Conservation (phyloP, 345 rosid genomes). For the Rhizophora apiculata region DNA sequence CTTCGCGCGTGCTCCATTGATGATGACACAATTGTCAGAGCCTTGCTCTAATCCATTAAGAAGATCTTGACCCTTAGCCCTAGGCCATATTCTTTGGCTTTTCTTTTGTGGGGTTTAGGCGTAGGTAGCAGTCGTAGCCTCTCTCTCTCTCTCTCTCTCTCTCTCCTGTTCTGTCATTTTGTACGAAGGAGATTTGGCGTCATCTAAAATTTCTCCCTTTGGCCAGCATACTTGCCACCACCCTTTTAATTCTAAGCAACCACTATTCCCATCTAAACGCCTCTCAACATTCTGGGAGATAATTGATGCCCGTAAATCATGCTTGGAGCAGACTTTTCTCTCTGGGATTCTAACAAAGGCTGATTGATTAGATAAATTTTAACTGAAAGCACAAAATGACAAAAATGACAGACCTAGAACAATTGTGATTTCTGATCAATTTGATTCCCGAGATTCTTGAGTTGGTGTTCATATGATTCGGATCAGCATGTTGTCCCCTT, state of each 20-base stretch:
- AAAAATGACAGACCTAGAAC: constrained; percentile 30
- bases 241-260: background rate
- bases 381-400: constrained; percentile 25
- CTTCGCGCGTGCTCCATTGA: constrained; percentile 46
- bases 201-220: background rate
- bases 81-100: background rate
- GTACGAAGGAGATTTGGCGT: background rate
- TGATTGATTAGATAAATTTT: constrained; percentile 32
- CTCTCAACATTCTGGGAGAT: constrained; percentile 4
- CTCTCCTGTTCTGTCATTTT: background rate
- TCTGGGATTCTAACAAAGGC: constrained; percentile 32
- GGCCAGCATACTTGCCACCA: background rate
- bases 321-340: constrained; percentile 6
- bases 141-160: background rate
- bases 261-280: background rate
- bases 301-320: constrained; percentile 10
- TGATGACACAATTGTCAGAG: constrained; percentile 38
- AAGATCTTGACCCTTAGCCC: constrained; percentile 3
- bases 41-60: constrained; percentile 24
- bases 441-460: too few relatives aligned
- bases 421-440: background rate
- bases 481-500: too few relatives aligned
- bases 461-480: too few relatives aligned
- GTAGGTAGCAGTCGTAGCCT: background rate
- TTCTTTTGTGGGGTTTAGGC: background rate